phyloP scores from a whole-genome alignment of 306 rosid genomes.

The Acacia melanoxylon region DNA sequence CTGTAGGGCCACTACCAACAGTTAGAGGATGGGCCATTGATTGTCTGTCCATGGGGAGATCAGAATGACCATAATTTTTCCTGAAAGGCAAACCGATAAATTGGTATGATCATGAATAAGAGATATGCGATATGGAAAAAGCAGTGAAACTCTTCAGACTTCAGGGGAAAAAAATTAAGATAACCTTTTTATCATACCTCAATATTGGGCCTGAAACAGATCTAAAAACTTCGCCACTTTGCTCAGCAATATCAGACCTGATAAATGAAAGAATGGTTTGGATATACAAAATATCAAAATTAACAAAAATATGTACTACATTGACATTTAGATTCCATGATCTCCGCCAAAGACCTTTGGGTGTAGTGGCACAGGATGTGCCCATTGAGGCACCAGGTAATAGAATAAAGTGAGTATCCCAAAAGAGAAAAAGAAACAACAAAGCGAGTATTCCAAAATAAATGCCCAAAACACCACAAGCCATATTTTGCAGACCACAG shows the following conservation, averaged over 20 bases:
- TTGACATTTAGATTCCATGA: background rate
- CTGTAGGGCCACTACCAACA: conserved; percentile 75
- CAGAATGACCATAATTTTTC: conserved; percentile 71
- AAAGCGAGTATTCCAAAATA: too few species aligned
- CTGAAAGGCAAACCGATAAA: conserved; percentile 38
- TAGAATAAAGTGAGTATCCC: too few species aligned
- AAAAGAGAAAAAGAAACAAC: too few species aligned
- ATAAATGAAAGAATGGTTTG: conserved; percentile 24
- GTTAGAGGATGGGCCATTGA: conserved; percentile 52
- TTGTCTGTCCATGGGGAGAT: conserved; percentile 67
- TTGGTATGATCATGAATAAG: background rate
- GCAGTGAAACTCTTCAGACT: background rate
- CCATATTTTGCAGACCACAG: too few species aligned
- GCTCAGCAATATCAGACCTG: conserved; percentile 91
- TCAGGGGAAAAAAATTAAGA: background rate
- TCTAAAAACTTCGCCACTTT: conserved; percentile 81
- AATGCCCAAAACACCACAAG: too few species aligned
- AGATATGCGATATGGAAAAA: background rate
- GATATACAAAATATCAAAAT: background rate
- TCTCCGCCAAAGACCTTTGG: too few species aligned
- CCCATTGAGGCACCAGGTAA: too few species aligned
- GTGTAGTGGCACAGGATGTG: too few species aligned
- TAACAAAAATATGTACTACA: background rate
- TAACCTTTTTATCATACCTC: conserved; percentile 43
- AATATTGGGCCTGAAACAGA: conserved; percentile 71